Conservation (phyloP, 2,329 filamentous ascomycete species). For the Aschersonia sp. region DNA sequence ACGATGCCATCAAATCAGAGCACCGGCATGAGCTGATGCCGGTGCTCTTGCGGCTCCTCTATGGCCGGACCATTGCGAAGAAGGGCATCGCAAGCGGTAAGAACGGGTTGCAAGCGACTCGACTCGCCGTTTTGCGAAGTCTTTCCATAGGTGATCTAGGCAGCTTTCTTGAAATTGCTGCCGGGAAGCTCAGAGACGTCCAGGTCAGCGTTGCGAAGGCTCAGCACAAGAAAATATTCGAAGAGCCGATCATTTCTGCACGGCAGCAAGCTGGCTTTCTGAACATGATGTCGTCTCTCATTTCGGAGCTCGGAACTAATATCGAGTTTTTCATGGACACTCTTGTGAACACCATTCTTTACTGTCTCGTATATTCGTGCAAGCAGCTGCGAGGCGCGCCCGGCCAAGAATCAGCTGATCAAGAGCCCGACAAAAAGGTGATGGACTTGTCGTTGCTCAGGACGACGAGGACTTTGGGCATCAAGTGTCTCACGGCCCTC, state of each 20-base stretch:
- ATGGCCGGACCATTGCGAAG: slow-evolving; percentile 76
- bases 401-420: slow-evolving; percentile 18
- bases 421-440: slow-evolving; percentile 26
- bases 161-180: slow-evolving; percentile 70
- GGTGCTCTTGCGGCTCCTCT: slow-evolving; percentile 72
- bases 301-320: slow-evolving; percentile 68
- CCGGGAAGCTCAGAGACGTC: slow-evolving; percentile 53
- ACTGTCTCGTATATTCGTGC: slow-evolving; percentile 63
- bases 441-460: slow-evolving; percentile 45
- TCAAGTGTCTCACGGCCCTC: slow-evolving; percentile 70
- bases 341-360: slow-evolving; percentile 65
- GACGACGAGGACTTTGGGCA: slow-evolving; percentile 53
- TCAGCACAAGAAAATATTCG: slow-evolving; percentile 37
- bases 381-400: slow-evolving; percentile 34
- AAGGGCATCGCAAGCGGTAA: slow-evolving; percentile 64
- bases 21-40: slow-evolving; percentile 69
- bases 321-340: slow-evolving; percentile 52
- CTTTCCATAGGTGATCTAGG: slow-evolving; percentile 61
- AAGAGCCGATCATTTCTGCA: slow-evolving; percentile 43
- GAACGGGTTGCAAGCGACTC: slow-evolving; percentile 66
- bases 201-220: slow-evolving; percentile 36
- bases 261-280: slow-evolving; percentile 83
- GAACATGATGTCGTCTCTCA: slow-evolving; percentile 79
- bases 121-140: slow-evolving; percentile 68
- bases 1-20: slow-evolving; percentile 55